Conservation (phyloP, 441 rosid species). For the Jatropha podagrica region DNA sequence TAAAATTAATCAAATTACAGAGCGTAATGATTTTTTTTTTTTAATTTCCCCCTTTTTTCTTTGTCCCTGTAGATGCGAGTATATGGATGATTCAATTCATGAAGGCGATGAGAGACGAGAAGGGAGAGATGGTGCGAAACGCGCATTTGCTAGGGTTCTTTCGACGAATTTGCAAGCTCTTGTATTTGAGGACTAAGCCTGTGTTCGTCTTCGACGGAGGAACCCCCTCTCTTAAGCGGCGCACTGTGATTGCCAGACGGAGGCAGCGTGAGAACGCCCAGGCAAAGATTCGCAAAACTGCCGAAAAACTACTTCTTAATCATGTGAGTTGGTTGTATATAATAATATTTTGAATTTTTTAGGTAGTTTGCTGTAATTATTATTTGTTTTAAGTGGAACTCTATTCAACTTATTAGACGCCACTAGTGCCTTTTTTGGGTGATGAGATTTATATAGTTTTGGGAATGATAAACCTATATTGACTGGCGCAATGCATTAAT, state of each 20-base stretch:
- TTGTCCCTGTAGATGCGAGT: slow-evolving; percentile 61
- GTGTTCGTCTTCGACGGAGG: slow-evolving; percentile 95
- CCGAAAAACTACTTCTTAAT: slow-evolving; percentile 92
- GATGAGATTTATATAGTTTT: background rate
- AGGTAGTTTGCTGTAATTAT: background rate
- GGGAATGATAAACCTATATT: background rate
- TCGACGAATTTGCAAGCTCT: slow-evolving; percentile 84
- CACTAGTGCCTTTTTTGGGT: background rate
- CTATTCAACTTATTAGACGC: background rate
- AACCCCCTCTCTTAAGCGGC: slow-evolving; percentile 91
- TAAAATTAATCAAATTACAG: background rate
- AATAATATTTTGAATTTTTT: background rate
- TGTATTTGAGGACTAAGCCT: slow-evolving; percentile 80
- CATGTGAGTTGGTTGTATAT: slow-evolving; percentile 39
- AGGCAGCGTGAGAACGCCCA: slow-evolving; percentile 93
- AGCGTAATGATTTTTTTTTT: background rate
- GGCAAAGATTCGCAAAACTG: slow-evolving; percentile 86
- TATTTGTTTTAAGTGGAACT: background rate
- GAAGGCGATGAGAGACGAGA: slow-evolving; percentile 98
- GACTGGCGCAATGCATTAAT: background rate
- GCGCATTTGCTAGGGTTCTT: slow-evolving; percentile 94
- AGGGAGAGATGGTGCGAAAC: slow-evolving; percentile 89
- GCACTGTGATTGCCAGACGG: slow-evolving; percentile 89
- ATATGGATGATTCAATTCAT: slow-evolving; percentile 98
- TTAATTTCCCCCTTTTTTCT: background rate